Base-by-base conservation (phyloP, 164 flowering plant genomes). In the Magnolia changhungtana region DNA sequence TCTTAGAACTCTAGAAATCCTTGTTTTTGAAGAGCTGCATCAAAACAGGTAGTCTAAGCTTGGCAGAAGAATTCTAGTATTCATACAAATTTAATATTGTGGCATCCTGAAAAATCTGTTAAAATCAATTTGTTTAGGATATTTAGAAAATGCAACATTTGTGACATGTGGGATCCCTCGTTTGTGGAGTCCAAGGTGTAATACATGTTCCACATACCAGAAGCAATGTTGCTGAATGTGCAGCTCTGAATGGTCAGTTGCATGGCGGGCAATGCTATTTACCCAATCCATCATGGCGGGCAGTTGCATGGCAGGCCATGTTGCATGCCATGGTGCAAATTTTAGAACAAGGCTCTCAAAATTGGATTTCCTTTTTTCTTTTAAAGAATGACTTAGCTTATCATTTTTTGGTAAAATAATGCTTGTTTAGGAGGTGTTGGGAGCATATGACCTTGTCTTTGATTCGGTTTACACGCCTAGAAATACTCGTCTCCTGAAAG, bases 401-500 rank as follows among this genome's bases (percentile, higher is more conserved):
- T 45, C 24, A 8, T 18, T 68, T 13, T 21, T n/a, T 37, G 37
- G n/a, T 16, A 66, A 9, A 50, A 72, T 67, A 37, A 67, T 74
- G 45, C 68, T 63, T 64, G 69, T 73, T 76, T 67, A 87, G 91
- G 83, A 82, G 49, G 80, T 83, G 45, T 71, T 89, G 78, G 69
- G 76, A 73, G 77, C 79, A 14, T 88, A 87, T 70, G 78, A 74
- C 19, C 80, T 88, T 63, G 90, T 87, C 61, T 87, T 87, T 75
- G 91, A 88, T 73, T 83, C 93, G 1, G 85, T 87, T 63, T 85
- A 88, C 81, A 90, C 93, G 0, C 91, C 91, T 0, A 82, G 83
- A 67, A 80, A 72, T 49, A 90, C 93, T 6, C 66, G 86, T 9
- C 86, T 90, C 10, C 37, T 90, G 76, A 76, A 65, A 67, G 89